These are phyloP conservation scores for Xylaria longipes DNA, from an alignment of 495 filamentous ascomycete genomes.

Conservation along the genomic window DNA sequence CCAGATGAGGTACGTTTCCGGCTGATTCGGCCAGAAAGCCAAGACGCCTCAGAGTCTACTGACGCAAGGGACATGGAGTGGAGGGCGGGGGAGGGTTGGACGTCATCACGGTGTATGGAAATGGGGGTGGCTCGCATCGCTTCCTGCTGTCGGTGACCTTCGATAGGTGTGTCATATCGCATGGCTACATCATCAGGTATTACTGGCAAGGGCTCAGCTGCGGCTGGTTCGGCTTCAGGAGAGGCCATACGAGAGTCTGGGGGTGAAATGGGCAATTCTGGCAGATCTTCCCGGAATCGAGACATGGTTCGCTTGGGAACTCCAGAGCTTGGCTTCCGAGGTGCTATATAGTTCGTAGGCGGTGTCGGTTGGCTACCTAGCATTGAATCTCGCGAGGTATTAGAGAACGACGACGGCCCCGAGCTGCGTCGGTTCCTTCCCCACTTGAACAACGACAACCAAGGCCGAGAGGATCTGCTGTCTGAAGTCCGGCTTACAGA, in stretches of 20 bases:
- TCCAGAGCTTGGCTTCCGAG: slow-evolving; percentile 48
- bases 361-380: slow-evolving; percentile 43
- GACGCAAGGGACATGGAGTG: slow-evolving; percentile 74
- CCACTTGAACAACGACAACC: slow-evolving; percentile 80
- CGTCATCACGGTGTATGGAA: slow-evolving; percentile 51
- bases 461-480: slow-evolving; percentile 53
- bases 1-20: slow-evolving; percentile 52
- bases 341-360: slow-evolving; percentile 37
- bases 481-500: slow-evolving; percentile 47
- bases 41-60: slow-evolving; percentile 89
- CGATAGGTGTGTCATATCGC: slow-evolving; percentile 57
- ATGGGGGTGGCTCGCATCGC: slow-evolving; percentile 52
- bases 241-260: slow-evolving; percentile 82
- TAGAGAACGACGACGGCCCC: slow-evolving; percentile 72
- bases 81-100: slow-evolving; percentile 51
- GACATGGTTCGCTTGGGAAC: slow-evolving; percentile 79
- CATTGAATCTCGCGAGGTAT: slow-evolving; percentile 84
- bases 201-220: slow-evolving; percentile 40
- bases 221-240: slow-evolving; percentile 60
- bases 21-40: slow-evolving; percentile 74
- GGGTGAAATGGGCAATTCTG: slow-evolving; percentile 81
- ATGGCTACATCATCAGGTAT: slow-evolving; percentile 39
- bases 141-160: slow-evolving; percentile 48
- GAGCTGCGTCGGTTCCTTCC: slow-evolving; percentile 63
- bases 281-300: slow-evolving; percentile 92